Base-by-base conservation (phyloP, 2,329 filamentous ascomycete genomes). In the Scytalidium sp. region DNA sequence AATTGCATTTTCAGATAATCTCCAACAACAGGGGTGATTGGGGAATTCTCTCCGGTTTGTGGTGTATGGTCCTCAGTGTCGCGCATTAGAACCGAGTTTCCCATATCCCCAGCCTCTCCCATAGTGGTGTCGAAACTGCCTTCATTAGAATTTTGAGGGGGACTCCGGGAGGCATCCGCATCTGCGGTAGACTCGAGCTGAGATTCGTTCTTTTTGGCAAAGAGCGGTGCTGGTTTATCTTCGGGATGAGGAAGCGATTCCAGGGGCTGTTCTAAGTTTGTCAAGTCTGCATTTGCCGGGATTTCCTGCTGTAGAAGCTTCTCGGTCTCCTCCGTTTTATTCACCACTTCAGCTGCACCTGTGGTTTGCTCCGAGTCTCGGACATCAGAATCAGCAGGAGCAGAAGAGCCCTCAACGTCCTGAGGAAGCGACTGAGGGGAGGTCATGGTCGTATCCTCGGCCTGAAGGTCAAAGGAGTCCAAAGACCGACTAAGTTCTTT, bases 1-100 rank as follows among this genome's bases (percentile, higher is more conserved):
- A 99, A 97, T 71, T 93, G 91, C 69, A 94, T 92, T 73, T 99
- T 99, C 52, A 99, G 75, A 61, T 87, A 88, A 67, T 99, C 94
- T 46, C 94, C 94, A 10, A 99, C 94, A 19, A 99, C 91, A 2
- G 91, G 88, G 50, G 54, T 54, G 8, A 22, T 48, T 42, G 56
- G 45, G 19, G 47, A 40, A 7, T 58, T 55, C 23, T 57, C 54
- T 4, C 46, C 39, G 4, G 47, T 41, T 32, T 58, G 52, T 19
- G 52, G 52, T 10, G 48, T 46, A 13, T 54, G 52, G 9, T 64
- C 60, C 19, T 61, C 61, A 1, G 51, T 56, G 42, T 61, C 61
- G 2, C 50, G 55, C 57, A 64, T 62, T 17, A 60, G 42, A 39
- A 64, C 47, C 3, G 56, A 62, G 43, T 61, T 60, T 15, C 57